Base-by-base conservation (phyloP, 225 moss, liverwort and hornwort genomes). In the Asterella californica region DNA sequence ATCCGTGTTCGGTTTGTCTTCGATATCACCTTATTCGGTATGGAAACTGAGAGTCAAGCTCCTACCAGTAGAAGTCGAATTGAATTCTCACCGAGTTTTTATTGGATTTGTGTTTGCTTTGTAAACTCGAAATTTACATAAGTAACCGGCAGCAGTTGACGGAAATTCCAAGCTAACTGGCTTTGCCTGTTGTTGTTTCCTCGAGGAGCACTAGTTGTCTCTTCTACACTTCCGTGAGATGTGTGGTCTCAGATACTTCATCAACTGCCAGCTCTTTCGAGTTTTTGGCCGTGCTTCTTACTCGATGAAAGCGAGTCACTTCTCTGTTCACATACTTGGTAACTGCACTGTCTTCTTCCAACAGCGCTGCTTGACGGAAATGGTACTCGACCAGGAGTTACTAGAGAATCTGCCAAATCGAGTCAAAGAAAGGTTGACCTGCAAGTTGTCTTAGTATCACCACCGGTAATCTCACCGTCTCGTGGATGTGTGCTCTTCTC, bases 371-470 rank as follows among this genome's bases (percentile, higher is more conserved):
- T 87, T 74, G 88, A 82, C 21, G 65, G 80, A 67, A 88, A 78
- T 57, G 88, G 70, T 74, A 72, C 79, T 22, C 89, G 88, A 89
- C 70, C 62, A 0, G 85, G 74, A 37, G 79, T 84, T 29, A 72
- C 83, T 17, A 92, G 87, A 79, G 87, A 88, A 81, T 87, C 83
- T 75, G 90, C 87, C 38, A 91, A 75, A 55, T 80, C 88, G 59
- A 78, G 83, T 32, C 90, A 86, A 78, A 86, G 82, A 24, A 88
- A 88, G 80, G 86, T 87, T 74, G 77, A 92, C 81, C 91, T 99
- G 57, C 95, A 99, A 86, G 92, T 99, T 76, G 99, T 99, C 61
- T 79, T 99, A 85, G 99, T 99, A 53, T 95, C 95, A 69, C 99
- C 99, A 9, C 94, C 94, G 96, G 96, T 94, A 54, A 36, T 15